Conservation (phyloP, 345 rosid species). For the Rhodamnia rubescens region DNA sequence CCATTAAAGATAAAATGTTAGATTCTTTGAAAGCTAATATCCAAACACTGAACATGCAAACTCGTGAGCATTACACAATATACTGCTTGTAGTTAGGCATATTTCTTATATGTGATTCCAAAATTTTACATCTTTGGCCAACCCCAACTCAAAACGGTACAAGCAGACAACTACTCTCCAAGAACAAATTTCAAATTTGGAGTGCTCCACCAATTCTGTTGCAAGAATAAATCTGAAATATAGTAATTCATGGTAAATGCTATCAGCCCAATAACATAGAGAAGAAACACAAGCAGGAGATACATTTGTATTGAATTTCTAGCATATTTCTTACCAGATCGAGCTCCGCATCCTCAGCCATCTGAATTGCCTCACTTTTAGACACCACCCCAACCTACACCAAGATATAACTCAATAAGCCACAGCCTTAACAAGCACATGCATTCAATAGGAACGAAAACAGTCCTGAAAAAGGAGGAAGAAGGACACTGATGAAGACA, state of each 20-base stretch:
- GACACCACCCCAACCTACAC: constrained; percentile 75
- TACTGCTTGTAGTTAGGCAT: neutral
- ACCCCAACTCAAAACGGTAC: neutral
- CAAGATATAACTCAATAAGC: neutral
- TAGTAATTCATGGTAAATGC: neutral
- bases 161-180: neutral
- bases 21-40: neutral
- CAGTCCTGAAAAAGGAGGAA: neutral
- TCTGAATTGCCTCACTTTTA: constrained; percentile 60
- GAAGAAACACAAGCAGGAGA: neutral
- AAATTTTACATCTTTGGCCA: neutral
- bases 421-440: neutral
- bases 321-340: constrained; percentile 42
- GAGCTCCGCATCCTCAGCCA: constrained; percentile 81
- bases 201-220: neutral
- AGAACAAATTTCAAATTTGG: neutral
- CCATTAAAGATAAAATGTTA: neutral
- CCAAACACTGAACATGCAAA: neutral
- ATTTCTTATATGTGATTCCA: neutral
- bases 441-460: neutral
- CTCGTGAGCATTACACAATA: neutral
- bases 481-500: neutral
- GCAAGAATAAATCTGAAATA: neutral
- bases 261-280: neutral
- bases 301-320: neutral